Conservation (phyloP, 2,329 filamentous ascomycete genomes). For the Stagonosporopsis tanaceti region DNA sequence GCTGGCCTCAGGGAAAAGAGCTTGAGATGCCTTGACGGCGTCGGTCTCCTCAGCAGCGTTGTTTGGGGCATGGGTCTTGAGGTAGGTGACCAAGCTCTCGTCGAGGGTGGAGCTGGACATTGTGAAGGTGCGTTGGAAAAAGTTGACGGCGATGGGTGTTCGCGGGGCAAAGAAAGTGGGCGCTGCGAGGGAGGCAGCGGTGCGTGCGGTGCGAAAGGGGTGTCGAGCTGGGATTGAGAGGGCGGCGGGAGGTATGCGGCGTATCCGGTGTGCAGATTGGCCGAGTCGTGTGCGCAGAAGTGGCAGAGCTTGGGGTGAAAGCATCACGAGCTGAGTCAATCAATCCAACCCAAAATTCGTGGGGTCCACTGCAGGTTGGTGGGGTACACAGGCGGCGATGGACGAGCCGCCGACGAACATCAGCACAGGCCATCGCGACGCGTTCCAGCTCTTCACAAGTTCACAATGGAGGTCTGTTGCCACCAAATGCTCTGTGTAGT, state of each 20-base stretch:
- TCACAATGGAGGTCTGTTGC: not conserved
- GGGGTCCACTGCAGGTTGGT: slow-evolving; percentile 15
- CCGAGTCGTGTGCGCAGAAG: slow-evolving; percentile 32
- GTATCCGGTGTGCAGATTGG: slow-evolving; percentile 25
- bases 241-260: slow-evolving; percentile 15
- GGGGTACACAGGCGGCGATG: slow-evolving; percentile 19
- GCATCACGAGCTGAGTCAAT: slow-evolving; percentile 44
- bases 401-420: slow-evolving; percentile 34
- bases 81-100: slow-evolving; percentile 45
- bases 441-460: slow-evolving; percentile 4
- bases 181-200: slow-evolving; percentile 22
- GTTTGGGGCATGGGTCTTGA: slow-evolving; percentile 49
- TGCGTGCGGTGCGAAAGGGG: slow-evolving; percentile 17
- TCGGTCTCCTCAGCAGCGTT: slow-evolving; percentile 48
- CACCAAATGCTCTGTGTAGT: not conserved
- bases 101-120: slow-evolving; percentile 50
- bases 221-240: slow-evolving; percentile 8
- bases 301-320: slow-evolving; percentile 28
- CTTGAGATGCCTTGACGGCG: slow-evolving; percentile 58
- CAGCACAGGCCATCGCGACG: slow-evolving; percentile 33
- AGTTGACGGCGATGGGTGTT: slow-evolving; percentile 37
- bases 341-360: slow-evolving; percentile 31
- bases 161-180: slow-evolving; percentile 45
- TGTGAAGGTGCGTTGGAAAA: slow-evolving; percentile 39
- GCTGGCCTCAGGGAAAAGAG: slow-evolving; percentile 72